A percentile compares a stretch with the other conserved stretches of the same genome.
Conservation (phyloP, 2,329 filamentous ascomycete genomes). For the Xylariales sp. region DNA sequence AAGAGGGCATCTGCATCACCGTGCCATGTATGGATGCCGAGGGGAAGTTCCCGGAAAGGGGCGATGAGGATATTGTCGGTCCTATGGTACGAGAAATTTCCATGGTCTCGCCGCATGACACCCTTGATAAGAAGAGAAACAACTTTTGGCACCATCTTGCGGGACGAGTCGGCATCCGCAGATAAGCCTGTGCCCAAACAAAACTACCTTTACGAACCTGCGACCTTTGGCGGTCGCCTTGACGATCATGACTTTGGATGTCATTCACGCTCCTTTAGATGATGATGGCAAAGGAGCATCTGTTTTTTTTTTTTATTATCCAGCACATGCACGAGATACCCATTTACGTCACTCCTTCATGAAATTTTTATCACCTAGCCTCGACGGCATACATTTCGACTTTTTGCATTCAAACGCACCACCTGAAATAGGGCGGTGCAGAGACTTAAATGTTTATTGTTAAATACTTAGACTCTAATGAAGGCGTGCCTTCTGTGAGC, state of each 20-base stretch:
- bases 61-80: conserved; percentile 89
- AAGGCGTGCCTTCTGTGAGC: too few relatives aligned
- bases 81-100: conserved; percentile 70
- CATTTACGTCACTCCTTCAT: conserved; percentile 5
- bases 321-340: conserved; percentile 7
- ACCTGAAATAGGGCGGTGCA: neutral
- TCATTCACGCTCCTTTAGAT: conserved; percentile 5
- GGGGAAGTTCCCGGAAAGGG: conserved; percentile 83
- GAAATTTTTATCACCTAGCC: neutral
- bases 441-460: neutral
- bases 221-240: neutral
- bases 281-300: too few relatives aligned
- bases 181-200: conserved; percentile 9
- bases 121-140: conserved; percentile 19
- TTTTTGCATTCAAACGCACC: neutral
- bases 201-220: neutral
- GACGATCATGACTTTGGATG: conserved; percentile 1
- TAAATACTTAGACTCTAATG: neutral
- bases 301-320: conserved; percentile 3
- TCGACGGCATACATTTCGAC: neutral
- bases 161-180: conserved; percentile 23
- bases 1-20: conserved; percentile 55
- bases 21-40: conserved; percentile 68
- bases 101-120: conserved; percentile 36
- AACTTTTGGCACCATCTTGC: conserved; percentile 27